These are phyloP conservation scores for Asterochloris sp. DNA, from an alignment of 139 green algal genomes.

Conservation along the genomic window DNA sequence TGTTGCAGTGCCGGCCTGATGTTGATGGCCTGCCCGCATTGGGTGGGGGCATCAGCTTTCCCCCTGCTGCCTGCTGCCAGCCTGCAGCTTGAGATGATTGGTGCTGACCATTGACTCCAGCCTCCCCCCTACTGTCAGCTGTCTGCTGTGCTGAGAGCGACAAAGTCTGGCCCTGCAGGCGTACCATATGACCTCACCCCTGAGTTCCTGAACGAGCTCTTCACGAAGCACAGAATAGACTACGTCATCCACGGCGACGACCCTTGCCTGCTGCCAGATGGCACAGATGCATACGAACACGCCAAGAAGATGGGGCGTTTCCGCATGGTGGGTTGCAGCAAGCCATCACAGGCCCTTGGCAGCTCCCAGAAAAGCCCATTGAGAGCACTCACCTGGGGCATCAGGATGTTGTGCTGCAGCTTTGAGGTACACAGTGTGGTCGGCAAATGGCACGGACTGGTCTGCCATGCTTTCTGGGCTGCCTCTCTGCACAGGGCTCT, in stretches of 20 bases:
- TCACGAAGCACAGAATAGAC: slow-evolving; percentile 94
- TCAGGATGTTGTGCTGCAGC: background rate
- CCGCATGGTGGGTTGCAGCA: slow-evolving; percentile 14
- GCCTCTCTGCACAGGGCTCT: background rate
- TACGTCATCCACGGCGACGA: slow-evolving; percentile 99
- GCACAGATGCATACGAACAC: slow-evolving; percentile 94
- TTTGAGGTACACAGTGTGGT: background rate
- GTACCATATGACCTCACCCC: slow-evolving; percentile 88
- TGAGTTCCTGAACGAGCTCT: slow-evolving; percentile 91
- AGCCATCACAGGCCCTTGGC: background rate
- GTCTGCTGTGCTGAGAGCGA: too few relatives aligned
- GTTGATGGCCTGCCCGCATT: too few relatives aligned
- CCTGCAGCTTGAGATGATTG: too few relatives aligned
- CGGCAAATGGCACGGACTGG: background rate
- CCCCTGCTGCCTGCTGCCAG: background rate
- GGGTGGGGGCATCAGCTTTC: too few relatives aligned
- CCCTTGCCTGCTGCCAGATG: slow-evolving; percentile 96
- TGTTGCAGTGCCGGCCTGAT: too few relatives aligned
- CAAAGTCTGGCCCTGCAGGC: slow-evolving; percentile 28
- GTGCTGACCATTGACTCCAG: too few relatives aligned
- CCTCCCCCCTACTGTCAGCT: too few relatives aligned
- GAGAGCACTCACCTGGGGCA: background rate
- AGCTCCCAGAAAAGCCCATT: too few relatives aligned
- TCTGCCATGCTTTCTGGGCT: background rate
- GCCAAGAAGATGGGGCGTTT: slow-evolving; percentile 91